Base-by-base conservation (phyloP, 129 eudicot genomes). In the Centella asiatica region DNA sequence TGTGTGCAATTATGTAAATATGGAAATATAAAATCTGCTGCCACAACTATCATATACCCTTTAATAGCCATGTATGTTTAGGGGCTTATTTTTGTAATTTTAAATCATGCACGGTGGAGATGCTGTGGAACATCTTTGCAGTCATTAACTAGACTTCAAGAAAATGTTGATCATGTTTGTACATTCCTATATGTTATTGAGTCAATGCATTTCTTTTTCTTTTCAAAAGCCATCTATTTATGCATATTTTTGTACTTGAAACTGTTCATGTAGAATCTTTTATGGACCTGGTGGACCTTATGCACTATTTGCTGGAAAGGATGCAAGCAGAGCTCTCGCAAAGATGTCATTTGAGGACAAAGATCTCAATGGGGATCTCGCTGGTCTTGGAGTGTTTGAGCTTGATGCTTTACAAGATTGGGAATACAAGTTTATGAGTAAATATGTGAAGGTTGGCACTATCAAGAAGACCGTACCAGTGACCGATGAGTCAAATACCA, bases 371-470 rank as follows among this genome's bases (percentile, higher is more conserved):
- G 81, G 95, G 20, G 97, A 86, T 72, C 73, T 83, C 32, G 60
- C 90, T 33, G 97, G 94, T 47, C 94, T 90, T 54, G 94, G 90
- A 39, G 81, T 79, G 25, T 90, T 79, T 23, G 97, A 90, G 78
- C 94, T 87, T 0, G 94, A 92, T 59, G 94, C 95, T 29, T 70
- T 92, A 26, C 98, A 87, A 73, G 95, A 84, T 77, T 92, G 98
- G 98, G 98, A 92, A 44, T 81, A 84, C 83, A 92, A 87, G 79
- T 87, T 92, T 80, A 92, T 92, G 98, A 82, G 98, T 76, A 92
- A 82, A 64, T 92, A 92, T 14, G 88, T 82, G 25, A 86, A 86
- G 75, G 97, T 90, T 42, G 97, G 97, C 24, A 80, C 99, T 52
- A 68, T 93, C 55, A 84, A 83, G 80, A 71, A 64, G 66, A 9